Evolutionary conservation across 108 stramenopile species (phyloP).

Genomic region (Nitzschia putrida): DNA sequence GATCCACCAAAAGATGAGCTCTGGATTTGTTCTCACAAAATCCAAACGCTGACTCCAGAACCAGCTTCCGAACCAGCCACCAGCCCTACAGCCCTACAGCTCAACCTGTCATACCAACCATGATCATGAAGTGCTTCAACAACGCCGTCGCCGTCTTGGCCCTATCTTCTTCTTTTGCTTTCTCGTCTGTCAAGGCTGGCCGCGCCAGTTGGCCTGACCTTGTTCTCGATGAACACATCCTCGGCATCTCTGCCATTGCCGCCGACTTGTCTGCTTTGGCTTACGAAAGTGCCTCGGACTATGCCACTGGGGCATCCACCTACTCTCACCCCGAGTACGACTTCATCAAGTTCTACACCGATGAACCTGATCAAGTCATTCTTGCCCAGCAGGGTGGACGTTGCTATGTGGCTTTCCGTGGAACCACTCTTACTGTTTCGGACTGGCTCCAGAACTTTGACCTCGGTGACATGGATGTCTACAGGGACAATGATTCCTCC

Average conservation of each 20-base stretch:
- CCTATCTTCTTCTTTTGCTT: neutral
- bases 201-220: neutral
- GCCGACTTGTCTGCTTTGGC: slow-evolving; percentile 1
- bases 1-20: too few relatives aligned
- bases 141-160: too few relatives aligned
- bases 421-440: neutral
- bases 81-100: too few relatives aligned
- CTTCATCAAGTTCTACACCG: slow-evolving; percentile 4
- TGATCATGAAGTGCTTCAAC: too few relatives aligned
- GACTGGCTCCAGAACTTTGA: slow-evolving; percentile 3
- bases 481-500: neutral
- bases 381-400: slow-evolving; percentile 4
- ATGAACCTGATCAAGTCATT: slow-evolving; percentile 11
- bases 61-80: too few relatives aligned
- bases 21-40: too few relatives aligned
- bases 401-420: slow-evolving; percentile 5
- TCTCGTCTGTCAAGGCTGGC: neutral
- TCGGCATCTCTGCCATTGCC: neutral
- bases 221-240: neutral
- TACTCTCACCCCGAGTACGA: neutral
- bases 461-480: neutral
- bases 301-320: neutral
- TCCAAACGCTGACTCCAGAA: too few relatives aligned
- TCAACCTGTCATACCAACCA: too few relatives aligned
- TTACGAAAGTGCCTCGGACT: neutral